Conservation (phyloP, 2,329 filamentous ascomycete species). For the Aspergillus brunneoviolaceus region DNA sequence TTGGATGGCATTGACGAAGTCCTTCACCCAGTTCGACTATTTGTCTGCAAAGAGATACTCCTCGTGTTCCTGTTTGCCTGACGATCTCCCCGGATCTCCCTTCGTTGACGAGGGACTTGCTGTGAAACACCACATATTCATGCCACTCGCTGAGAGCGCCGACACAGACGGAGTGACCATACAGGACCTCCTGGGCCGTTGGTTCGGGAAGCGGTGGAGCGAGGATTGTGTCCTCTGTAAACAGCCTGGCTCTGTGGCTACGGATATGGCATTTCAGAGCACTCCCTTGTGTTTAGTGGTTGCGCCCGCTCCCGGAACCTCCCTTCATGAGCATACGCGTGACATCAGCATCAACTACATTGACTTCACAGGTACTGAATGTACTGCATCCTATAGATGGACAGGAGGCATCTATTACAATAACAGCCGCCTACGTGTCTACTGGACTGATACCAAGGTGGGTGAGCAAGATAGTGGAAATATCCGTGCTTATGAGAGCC, state of each 20-base stretch:
- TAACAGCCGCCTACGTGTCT: constrained; percentile 26
- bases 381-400: constrained; percentile 36
- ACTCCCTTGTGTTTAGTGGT: constrained; percentile 36
- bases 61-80: background rate
- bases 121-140: too few relatives aligned
- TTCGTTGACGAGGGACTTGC: too few relatives aligned
- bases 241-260: constrained; percentile 1
- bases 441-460: constrained; percentile 32
- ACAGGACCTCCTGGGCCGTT: constrained; percentile 21
- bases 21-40: background rate
- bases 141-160: background rate
- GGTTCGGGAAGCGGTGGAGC: constrained; percentile 10
- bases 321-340: constrained; percentile 26
- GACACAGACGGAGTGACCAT: constrained; percentile 22
- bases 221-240: constrained; percentile 13
- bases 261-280: constrained; percentile 16
- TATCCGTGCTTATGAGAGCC: constrained; percentile 34
- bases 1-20: background rate
- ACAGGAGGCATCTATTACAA: constrained; percentile 38
- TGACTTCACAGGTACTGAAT: constrained; percentile 14
- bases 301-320: constrained; percentile 11
- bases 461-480: constrained; percentile 24
- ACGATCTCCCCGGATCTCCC: too few relatives aligned
- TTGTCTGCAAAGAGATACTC: background rate
- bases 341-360: constrained; percentile 27